Evolutionary conservation across 345 rosid species (phyloP).

Genomic region (Bretschneidera sinensis): DNA sequence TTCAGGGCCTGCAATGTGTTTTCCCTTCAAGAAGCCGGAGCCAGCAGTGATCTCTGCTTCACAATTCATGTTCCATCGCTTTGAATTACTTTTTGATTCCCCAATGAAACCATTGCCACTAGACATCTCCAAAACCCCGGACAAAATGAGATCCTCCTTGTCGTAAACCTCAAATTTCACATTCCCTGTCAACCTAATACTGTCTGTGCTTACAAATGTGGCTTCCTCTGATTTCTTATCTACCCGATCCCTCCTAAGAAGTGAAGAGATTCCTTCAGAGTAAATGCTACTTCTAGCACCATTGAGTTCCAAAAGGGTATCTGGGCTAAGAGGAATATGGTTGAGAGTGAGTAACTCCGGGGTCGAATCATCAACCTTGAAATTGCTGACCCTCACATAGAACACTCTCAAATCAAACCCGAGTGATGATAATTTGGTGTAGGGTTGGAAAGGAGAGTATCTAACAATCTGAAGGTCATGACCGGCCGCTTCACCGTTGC

Average conservation of each 20-base stretch:
- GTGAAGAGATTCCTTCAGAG: constrained; percentile 55
- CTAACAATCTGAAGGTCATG: constrained; percentile 49
- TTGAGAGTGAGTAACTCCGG: constrained; percentile 70
- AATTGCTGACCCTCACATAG: constrained; percentile 75
- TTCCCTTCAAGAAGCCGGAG: constrained; percentile 65
- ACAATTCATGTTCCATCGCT: constrained; percentile 76
- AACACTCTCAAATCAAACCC: constrained; percentile 90
- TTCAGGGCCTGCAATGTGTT: constrained; percentile 41
- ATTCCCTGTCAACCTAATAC: constrained; percentile 70
- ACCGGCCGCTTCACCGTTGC: constrained; percentile 31
- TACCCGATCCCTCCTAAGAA: constrained; percentile 76
- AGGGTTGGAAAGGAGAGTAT: constrained; percentile 55
- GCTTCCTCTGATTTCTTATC: constrained; percentile 80
- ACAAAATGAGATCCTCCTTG: constrained; percentile 55
- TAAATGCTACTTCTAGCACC: constrained; percentile 53
- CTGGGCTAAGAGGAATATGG: constrained; percentile 70
- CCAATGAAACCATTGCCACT: constrained; percentile 43
- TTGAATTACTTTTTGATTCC: constrained; percentile 49
- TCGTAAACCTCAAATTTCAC: constrained; percentile 77
- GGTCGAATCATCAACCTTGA: constrained; percentile 56
- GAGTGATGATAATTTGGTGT: constrained; percentile 33
- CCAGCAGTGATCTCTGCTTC: constrained; percentile 48
- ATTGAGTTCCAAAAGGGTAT: constrained; percentile 72
- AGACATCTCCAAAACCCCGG: constrained; percentile 70
- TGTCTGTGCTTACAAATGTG: constrained; percentile 85